phyloP scores from a whole-genome alignment of 192 early-diverging fungal species.

The Allomyces arbusculus region DNA sequence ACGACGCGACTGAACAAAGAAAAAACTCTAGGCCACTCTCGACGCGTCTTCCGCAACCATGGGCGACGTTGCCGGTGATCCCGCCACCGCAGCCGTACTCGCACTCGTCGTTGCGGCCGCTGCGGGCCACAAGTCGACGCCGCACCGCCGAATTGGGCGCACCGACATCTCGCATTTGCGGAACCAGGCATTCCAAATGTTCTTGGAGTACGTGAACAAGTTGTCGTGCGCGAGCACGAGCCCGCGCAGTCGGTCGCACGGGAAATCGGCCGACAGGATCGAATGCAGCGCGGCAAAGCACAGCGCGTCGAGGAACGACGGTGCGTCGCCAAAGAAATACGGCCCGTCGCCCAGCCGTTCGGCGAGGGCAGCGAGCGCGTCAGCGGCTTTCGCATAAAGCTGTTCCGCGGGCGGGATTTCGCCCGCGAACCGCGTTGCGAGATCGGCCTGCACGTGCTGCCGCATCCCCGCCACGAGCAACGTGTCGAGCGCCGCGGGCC shows the following conservation, averaged over 20 bases:
- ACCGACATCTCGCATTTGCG: background rate
- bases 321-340: constrained; percentile 3
- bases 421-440: background rate
- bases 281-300: background rate
- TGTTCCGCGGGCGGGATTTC: background rate
- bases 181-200: background rate
- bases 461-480: background rate
- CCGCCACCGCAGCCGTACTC: too few relatives aligned
- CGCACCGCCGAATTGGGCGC: background rate
- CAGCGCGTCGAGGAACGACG: constrained; percentile 1
- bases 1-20: too few relatives aligned
- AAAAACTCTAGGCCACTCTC: too few relatives aligned
- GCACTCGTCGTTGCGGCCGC: too few relatives aligned
- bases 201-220: background rate
- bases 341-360: background rate
- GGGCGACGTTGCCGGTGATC: too few relatives aligned
- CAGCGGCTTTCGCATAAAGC: background rate
- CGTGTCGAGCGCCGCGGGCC: background rate
- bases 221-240: background rate
- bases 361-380: background rate
- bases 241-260: background rate
- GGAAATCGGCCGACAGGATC: background rate
- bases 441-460: background rate
- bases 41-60: too few relatives aligned
- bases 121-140: background rate